Conservation (phyloP, 129 eudicot genomes). For the Silybum marianum region DNA sequence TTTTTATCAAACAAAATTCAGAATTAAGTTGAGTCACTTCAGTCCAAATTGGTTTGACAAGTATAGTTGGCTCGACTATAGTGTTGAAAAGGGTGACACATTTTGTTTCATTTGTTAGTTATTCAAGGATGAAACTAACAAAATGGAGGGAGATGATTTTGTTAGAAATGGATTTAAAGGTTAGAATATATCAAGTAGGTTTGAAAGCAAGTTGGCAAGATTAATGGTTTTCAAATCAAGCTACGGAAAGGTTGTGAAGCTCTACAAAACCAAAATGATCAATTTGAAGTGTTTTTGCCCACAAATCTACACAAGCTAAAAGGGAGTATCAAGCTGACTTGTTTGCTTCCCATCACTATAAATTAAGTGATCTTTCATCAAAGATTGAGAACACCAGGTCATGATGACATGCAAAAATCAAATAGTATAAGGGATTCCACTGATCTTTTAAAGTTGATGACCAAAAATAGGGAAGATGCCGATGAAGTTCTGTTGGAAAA, state of each 20-base stretch:
- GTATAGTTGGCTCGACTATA: background rate
- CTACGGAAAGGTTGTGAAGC: too few species aligned
- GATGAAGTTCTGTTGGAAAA: background rate
- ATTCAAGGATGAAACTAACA: background rate
- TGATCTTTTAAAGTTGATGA: constrained; percentile 9
- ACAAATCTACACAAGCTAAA: background rate
- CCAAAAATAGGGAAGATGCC: background rate
- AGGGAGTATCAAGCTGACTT: background rate
- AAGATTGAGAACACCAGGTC: background rate
- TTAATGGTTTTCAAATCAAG: background rate
- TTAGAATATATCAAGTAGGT: background rate
- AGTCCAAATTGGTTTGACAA: background rate
- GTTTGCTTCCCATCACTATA: background rate
- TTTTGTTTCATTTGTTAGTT: background rate
- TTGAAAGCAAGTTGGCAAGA: background rate
- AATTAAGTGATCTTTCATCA: too few species aligned
- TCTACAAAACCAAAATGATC: too few species aligned
- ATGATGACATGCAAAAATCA: background rate
- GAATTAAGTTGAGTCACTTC: background rate
- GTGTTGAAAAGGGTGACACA: background rate
- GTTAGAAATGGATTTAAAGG: background rate
- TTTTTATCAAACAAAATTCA: background rate
- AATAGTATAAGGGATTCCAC: background rate
- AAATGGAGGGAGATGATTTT: background rate
- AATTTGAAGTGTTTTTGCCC: background rate